These are phyloP conservation scores for Colletotrichum filicis DNA, from an alignment of 2,329 filamentous ascomycete species.

Conservation along the genomic window DNA sequence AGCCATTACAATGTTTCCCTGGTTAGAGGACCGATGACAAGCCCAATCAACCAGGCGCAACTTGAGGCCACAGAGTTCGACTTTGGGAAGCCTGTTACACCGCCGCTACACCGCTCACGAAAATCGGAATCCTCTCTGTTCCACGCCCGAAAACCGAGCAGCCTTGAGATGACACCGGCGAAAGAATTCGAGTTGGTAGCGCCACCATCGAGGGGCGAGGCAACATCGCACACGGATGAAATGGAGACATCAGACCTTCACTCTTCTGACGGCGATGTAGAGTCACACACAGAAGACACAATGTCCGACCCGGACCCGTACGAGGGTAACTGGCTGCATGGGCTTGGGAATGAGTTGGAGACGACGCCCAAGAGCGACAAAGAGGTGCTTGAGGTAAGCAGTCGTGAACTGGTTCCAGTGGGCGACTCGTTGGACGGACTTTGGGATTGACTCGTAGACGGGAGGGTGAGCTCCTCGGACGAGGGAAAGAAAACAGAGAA, in stretches of 20 bases:
- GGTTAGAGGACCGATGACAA: slow-evolving; percentile 41
- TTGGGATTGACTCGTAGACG: slow-evolving; percentile 38
- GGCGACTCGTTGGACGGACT: slow-evolving; percentile 25
- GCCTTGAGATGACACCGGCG: slow-evolving; percentile 17
- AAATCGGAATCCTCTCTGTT: slow-evolving; percentile 18
- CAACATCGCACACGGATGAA: slow-evolving; percentile 32
- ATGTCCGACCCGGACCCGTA: slow-evolving; percentile 35
- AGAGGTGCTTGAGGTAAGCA: slow-evolving; percentile 13
- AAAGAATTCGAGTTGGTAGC: slow-evolving; percentile 8
- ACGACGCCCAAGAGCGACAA: slow-evolving; percentile 6
- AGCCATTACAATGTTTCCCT: slow-evolving; percentile 44
- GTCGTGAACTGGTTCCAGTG: slow-evolving; percentile 20
- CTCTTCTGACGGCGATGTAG: slow-evolving; percentile 33
- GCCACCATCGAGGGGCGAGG: slow-evolving; percentile 19
- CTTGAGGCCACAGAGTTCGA: slow-evolving; percentile 40
- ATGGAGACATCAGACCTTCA: slow-evolving; percentile 35
- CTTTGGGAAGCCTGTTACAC: slow-evolving; percentile 30
- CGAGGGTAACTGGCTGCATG: slow-evolving; percentile 27
- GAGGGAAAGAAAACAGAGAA: slow-evolving; percentile 30
- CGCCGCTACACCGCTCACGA: slow-evolving; percentile 24
- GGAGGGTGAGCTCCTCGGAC: slow-evolving; percentile 39
- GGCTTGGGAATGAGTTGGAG: background rate
- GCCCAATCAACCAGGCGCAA: slow-evolving; percentile 37
- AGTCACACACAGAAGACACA: slow-evolving; percentile 34
- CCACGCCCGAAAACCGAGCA: slow-evolving; percentile 1